Base-by-base conservation (phyloP, 371 early-diverging fungal genomes). In the Choanephora cucurbitarum region DNA sequence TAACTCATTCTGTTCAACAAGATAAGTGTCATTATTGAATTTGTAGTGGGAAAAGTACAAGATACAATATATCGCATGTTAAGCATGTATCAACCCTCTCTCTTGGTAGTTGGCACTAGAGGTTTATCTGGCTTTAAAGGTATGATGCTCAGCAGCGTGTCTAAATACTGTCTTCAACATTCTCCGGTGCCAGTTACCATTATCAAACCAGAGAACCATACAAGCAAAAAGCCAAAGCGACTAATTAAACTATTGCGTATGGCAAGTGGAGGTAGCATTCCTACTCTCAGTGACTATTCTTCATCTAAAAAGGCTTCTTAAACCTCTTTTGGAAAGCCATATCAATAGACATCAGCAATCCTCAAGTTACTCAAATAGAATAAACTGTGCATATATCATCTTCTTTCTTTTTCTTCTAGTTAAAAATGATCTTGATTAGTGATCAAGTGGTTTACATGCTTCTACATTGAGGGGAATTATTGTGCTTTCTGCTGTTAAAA, bases 1-100 rank as follows among this genome's bases (percentile, higher is more conserved):
- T 28, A 5, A 28, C 28, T 28, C 28, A 28, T 28, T n/a, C 5
- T 28, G 23, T 18, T 37, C 17, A 18, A 31, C 11, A 37, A 83
- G 73, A 75, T 84, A 53, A 81, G 77, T 48, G 78, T 81, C 24
- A 64, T 81, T 34, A 79, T 82, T 56, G 85, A 84, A 44, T 82
- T 74, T 55, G 77, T 82, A 32, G 78, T 84, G 42, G 85, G 85
- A 39, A 81, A 82, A 49, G 83, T 84, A 15, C 79, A 81, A 51
- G 85, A 82, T 32, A 82, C 82, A 14, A 80, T 84, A 40, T 83
- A 84, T 37, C 66, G 72, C 22, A 82, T 84, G 84, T 81, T 81
- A 48, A 44, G 75, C 7, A 65, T 81, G 64, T 84, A 84, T 49
- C 69, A 82, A 31, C 85, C 85, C 11, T 80, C 83, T 7, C 60